Conservation (phyloP, 2,329 filamentous ascomycete genomes). For the Ophiosphaerella herpotricha region DNA sequence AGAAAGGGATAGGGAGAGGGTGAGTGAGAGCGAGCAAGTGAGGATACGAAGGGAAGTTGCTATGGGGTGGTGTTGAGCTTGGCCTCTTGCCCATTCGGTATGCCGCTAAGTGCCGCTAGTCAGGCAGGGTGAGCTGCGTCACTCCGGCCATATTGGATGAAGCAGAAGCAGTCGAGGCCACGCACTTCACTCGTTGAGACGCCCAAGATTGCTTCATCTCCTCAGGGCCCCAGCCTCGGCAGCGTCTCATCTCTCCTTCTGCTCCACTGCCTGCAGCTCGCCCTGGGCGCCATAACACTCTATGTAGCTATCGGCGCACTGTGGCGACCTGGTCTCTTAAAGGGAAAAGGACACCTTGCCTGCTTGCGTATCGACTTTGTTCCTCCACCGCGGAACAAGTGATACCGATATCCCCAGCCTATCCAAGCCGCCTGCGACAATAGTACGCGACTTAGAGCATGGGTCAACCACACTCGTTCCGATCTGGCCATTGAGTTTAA, state of each 20-base stretch:
- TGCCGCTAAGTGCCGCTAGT: slow-evolving; percentile 10
- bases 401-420: slow-evolving; percentile 13
- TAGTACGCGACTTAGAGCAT: slow-evolving; percentile 8
- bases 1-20: slow-evolving; percentile 1
- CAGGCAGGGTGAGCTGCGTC: slow-evolving; percentile 14
- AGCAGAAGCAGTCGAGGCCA: neutral
- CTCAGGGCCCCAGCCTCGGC: neutral
- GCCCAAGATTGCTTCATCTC: slow-evolving; percentile 1
- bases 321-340: slow-evolving; percentile 8
- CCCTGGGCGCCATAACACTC: neutral
- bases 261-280: neutral
- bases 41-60: slow-evolving; percentile 26
- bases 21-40: slow-evolving; percentile 11
- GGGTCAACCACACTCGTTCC: neutral
- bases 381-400: slow-evolving; percentile 17
- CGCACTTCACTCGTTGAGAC: neutral
- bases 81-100: slow-evolving; percentile 25
- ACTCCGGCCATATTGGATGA: slow-evolving; percentile 1
- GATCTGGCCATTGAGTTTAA: neutral
- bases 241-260: neutral
- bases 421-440: slow-evolving; percentile 4
- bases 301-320: slow-evolving; percentile 17
- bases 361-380: slow-evolving; percentile 13
- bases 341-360: slow-evolving; percentile 21
- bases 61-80: slow-evolving; percentile 29